Percentiles rank a stretch among this genome's conserved stretches.
These are phyloP conservation scores for Tinospora cordifolia DNA, from an alignment of 164 flowering plant species.

Conservation along the genomic window DNA sequence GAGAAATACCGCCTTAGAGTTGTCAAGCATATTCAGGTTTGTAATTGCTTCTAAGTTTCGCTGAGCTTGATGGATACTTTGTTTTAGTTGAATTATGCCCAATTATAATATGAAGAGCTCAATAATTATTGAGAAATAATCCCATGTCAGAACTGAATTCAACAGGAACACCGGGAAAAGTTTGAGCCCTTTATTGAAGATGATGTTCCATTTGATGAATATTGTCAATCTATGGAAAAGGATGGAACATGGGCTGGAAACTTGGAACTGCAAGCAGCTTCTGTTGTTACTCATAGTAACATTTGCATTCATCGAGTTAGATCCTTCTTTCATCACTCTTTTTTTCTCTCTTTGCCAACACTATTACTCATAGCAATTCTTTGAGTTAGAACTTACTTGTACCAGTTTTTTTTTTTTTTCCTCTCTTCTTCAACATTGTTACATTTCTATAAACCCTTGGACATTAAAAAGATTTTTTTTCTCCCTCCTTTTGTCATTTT, in stretches of 20 bases:
- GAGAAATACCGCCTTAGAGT: conserved; percentile 68
- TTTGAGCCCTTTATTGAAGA: conserved; percentile 96
- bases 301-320: conserved; percentile 85
- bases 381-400: conserved; percentile 36
- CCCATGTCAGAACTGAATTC: conserved; percentile 11
- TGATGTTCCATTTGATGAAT: conserved; percentile 82
- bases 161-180: conserved; percentile 66
- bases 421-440: no score
- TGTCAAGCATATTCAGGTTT: conserved; percentile 58
- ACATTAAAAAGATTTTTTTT: not conserved
- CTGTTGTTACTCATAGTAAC: conserved; percentile 75
- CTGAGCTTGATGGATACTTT: not conserved
- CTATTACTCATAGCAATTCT: conserved; percentile 31
- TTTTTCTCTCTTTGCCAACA: not conserved
- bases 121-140: no score
- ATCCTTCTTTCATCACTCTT: not conserved
- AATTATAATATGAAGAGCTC: no score
- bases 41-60: not conserved
- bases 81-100: no score
- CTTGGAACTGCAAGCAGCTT: conserved; percentile 91
- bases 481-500: not conserved
- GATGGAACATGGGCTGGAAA: conserved; percentile 98
- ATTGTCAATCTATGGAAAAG: conserved; percentile 72
- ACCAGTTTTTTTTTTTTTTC: not conserved
- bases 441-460: no score